Evolutionary conservation across 2,329 filamentous ascomycete genomes (phyloP), one percentile per base, ranked within the genome.

Genomic region (Aspergillus quadrilineatus): DNA sequence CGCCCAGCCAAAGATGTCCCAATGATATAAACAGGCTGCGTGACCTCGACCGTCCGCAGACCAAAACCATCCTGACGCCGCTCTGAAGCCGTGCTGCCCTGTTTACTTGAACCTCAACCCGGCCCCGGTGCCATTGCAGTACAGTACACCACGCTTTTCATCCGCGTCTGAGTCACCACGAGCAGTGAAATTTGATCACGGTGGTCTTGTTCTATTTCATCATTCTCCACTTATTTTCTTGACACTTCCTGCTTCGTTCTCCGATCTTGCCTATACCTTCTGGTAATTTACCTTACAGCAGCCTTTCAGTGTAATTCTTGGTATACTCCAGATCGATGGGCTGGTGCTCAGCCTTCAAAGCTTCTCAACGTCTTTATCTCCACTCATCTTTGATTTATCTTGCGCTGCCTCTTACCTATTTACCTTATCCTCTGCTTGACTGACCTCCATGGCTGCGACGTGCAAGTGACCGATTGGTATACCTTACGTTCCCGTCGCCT

Each of bases 11-110:
- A 69, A 68, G 66, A 68, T 64, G 65, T 70, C 71, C 72, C 72
- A 73, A 76, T 76, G 73, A 76, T 77, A 76, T 76, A 77, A 76
- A 76, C 74, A 73, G 69, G 68, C 71, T 71, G 71, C 73, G 73
- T 75, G 71, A 75, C 74, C 73, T 75, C 73, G 74, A 75, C 61
- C 55, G 46, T 47, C 57, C 51, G 53, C 48, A 52, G 48, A 51
- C 51, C 42, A 47, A 53, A 53, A 45, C 50, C 50, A 53, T 46
- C 50, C 43, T 46, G 15, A 47, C 50, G 43, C 50, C 32, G 50
- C 50, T 37, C 41, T 52, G 41, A 45, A 52, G 41, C 41, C 32
- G 39, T 44, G 50, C 50, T 50, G 47, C 29, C 17, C 48, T 53
- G 50, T 53, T 53, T 53, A 53, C 50, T 41, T 53, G 26, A n/a